Percentiles rank a stretch among this genome's conserved stretches.
These are phyloP conservation scores for Carpinus fangiana DNA, from an alignment of 306 rosid genomes.

Conservation along the genomic window DNA sequence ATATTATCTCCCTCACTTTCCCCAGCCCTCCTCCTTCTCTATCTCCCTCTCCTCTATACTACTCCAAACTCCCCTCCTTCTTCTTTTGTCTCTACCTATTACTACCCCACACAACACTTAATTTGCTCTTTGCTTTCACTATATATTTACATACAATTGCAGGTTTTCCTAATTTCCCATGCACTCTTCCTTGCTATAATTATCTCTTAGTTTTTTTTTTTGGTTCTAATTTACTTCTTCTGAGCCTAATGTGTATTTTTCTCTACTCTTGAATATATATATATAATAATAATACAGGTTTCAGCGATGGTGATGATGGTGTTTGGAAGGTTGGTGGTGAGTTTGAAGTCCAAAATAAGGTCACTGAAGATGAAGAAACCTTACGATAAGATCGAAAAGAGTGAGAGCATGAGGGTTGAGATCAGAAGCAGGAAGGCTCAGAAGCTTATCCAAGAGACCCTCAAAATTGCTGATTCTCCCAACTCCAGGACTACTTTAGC, in stretches of 20 bases:
- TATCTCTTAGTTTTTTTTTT: neutral
- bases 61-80: neutral
- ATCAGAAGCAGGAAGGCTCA: constrained; percentile 84
- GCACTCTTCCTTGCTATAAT: neutral
- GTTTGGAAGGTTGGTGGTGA: constrained; percentile 59
- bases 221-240: neutral
- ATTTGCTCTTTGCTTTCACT: too few relatives aligned
- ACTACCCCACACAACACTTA: too few relatives aligned
- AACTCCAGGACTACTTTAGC: constrained; percentile 48
- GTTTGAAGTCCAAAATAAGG: constrained; percentile 68
- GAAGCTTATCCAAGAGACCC: constrained; percentile 72
- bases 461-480: constrained; percentile 84
- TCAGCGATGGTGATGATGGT: constrained; percentile 48
- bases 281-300: constrained; percentile 23
- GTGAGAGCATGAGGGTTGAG: constrained; percentile 97
- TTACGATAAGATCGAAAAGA: constrained; percentile 88
- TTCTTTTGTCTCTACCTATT: too few relatives aligned
- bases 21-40: constrained; percentile 15
- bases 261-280: neutral
- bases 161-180: neutral
- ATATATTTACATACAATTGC: neutral
- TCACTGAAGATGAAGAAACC: constrained; percentile 68
- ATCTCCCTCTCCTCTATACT: neutral
- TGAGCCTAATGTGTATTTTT: neutral
- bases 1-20: constrained; percentile 26